Conservation (phyloP, 148 eudicot genomes). For the Persicaria tinctoria region DNA sequence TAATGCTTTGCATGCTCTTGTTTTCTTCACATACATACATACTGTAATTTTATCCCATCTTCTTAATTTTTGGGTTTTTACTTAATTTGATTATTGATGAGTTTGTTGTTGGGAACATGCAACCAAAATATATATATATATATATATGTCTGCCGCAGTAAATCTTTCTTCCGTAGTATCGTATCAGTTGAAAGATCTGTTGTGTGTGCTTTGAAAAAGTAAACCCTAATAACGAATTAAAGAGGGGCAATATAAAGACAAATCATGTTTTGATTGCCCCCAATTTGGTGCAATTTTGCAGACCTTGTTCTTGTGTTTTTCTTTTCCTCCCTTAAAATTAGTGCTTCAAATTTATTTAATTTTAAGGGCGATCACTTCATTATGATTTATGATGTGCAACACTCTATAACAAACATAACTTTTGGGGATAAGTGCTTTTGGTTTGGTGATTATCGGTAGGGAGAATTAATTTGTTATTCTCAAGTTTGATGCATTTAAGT, state of each 20-base stretch:
- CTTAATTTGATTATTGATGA: too few relatives aligned
- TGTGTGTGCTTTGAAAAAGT: slow-evolving; percentile 6
- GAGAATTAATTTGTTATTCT: not conserved
- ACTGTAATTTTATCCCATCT: not conserved
- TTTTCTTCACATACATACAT: not conserved
- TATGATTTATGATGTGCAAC: not conserved
- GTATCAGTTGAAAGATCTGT: slow-evolving; percentile 7
- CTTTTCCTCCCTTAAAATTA: not conserved
- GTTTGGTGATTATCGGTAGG: not conserved
- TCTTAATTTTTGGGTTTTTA: not conserved
- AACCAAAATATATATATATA: not conserved
- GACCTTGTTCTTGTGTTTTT: not conserved
- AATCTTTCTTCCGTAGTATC: slow-evolving; percentile 9
- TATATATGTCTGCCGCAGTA: not conserved
- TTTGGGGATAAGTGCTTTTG: slow-evolving; percentile 7
- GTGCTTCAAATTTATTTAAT: not conserved
- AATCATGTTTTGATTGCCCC: not conserved
- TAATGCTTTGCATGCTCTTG: not conserved
- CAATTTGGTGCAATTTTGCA: not conserved
- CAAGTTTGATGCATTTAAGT: not conserved
- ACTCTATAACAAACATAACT: not conserved
- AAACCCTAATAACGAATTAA: not conserved
- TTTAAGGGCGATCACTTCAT: not conserved
- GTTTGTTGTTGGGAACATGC: slow-evolving; percentile 7
- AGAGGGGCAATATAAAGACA: not conserved